phyloP scores from a whole-genome alignment of 768 basidiomycete genomes.

The Rhodotorula babjevae region DNA sequence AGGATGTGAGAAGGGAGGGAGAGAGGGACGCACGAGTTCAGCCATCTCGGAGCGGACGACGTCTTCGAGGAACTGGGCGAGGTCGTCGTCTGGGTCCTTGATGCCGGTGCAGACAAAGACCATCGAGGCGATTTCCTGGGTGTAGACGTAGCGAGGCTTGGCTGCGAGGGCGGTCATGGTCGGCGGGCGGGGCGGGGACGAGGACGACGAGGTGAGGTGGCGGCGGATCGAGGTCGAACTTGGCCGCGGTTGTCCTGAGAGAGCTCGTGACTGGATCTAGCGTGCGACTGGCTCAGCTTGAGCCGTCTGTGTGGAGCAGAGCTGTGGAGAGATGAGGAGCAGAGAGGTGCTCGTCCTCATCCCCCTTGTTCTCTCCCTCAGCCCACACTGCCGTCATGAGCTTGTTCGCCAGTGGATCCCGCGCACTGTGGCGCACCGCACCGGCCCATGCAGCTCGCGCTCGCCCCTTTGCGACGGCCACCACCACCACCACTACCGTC shows the following conservation, averaged over 20 bases:
- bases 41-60: conserved; percentile 85
- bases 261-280: too few species aligned
- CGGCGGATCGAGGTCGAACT: too few species aligned
- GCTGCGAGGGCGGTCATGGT: neutral
- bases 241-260: too few species aligned
- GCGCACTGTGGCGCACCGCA: neutral
- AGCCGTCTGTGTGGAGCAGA: too few species aligned
- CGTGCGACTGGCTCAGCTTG: too few species aligned
- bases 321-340: too few species aligned
- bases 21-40: conserved; percentile 63
- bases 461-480: conserved; percentile 5
- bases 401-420: neutral
- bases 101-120: conserved; percentile 92
- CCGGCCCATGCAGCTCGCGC: neutral
- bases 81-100: conserved; percentile 78
- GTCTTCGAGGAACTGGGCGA: conserved; percentile 91
- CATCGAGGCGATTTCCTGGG: conserved; percentile 5
- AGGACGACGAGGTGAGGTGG: neutral
- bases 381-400: neutral
- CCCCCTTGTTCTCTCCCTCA: neutral
- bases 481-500: neutral
- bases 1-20: neutral
- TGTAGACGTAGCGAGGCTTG: conserved; percentile 10
- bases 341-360: too few species aligned
- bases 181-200: too few species aligned